phyloP scores from a whole-genome alignment of 169 alveolate genomes.

The Eimeria necatrix region DNA sequence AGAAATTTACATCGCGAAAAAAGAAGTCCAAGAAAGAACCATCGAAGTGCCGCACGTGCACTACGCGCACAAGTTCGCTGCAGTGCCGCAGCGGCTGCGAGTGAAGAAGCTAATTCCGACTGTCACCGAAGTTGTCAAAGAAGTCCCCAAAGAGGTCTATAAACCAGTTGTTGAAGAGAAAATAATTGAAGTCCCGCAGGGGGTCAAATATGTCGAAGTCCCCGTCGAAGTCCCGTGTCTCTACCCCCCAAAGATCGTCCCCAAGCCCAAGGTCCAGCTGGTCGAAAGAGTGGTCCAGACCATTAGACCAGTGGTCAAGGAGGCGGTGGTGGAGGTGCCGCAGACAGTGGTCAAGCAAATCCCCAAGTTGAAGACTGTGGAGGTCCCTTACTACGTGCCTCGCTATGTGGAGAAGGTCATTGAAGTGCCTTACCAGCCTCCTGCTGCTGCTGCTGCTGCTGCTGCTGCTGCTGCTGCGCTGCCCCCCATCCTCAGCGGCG shows the following conservation, averaged over 20 bases:
- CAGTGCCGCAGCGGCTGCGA: slow-evolving; percentile 85
- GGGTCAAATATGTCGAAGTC: slow-evolving; percentile 91
- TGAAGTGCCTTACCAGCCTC: slow-evolving; percentile 90
- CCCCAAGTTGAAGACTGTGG: slow-evolving; percentile 90
- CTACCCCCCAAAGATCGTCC: slow-evolving; percentile 92
- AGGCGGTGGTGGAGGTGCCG: slow-evolving; percentile 89
- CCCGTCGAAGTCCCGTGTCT: slow-evolving; percentile 92
- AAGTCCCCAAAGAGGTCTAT: slow-evolving; percentile 89
- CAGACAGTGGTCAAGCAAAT: slow-evolving; percentile 90
- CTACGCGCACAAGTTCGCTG: slow-evolving; percentile 90
- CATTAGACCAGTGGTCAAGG: slow-evolving; percentile 90
- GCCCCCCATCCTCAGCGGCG: slow-evolving; percentile 81
- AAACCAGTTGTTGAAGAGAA: slow-evolving; percentile 92
- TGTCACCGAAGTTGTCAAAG: slow-evolving; percentile 88
- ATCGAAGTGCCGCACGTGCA: slow-evolving; percentile 91
- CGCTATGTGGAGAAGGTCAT: slow-evolving; percentile 91
- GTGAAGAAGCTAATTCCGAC: slow-evolving; percentile 89
- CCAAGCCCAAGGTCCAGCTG: slow-evolving; percentile 88
- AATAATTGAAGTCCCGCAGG: slow-evolving; percentile 92
- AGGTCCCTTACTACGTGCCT: slow-evolving; percentile 92
- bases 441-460: slow-evolving; percentile 81
- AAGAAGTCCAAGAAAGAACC: slow-evolving; percentile 90
- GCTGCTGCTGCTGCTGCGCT: slow-evolving; percentile 75
- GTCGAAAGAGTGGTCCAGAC: slow-evolving; percentile 91
- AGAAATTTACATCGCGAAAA: slow-evolving; percentile 90